Percentiles rank a stretch among this genome's conserved stretches.
These are phyloP conservation scores for Metschnikowia matae DNA, from an alignment of 805 yeast genomes.

Conservation along the genomic window DNA sequence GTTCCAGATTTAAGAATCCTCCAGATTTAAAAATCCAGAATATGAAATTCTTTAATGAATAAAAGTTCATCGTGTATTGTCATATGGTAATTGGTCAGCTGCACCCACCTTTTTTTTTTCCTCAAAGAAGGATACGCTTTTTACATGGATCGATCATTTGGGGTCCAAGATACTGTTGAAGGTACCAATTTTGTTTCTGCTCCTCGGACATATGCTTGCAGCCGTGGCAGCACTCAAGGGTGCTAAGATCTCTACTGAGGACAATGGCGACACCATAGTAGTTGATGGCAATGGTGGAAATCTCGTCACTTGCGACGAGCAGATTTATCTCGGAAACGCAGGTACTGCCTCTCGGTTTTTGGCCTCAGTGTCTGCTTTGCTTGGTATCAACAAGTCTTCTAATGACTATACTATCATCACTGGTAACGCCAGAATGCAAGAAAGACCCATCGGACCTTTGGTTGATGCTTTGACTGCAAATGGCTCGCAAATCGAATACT, in stretches of 20 bases:
- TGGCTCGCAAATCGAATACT: constrained; percentile 71
- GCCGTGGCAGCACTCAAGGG: constrained; percentile 80
- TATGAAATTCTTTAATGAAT: no score
- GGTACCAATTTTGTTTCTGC: no score
- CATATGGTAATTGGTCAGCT: no score
- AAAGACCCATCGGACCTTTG: constrained; percentile 93
- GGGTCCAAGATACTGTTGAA: no score
- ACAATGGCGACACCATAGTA: constrained; percentile 84
- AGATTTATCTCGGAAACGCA: constrained; percentile 89
- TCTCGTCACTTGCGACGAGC: constrained; percentile 57
- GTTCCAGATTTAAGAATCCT: no score
- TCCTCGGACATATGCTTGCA: constrained; percentile 89
- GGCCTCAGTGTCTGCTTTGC: constrained; percentile 88
- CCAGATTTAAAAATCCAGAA: no score
- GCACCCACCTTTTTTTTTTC: no score
- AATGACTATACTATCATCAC: constrained; percentile 60
- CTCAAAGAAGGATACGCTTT: no score
- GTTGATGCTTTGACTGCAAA: constrained; percentile 84
- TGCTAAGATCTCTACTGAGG: constrained; percentile 77
- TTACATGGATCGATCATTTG: no score
- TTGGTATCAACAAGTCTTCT: constrained; percentile 38
- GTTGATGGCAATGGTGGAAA: constrained; percentile 84
- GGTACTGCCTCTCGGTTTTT: constrained; percentile 97
- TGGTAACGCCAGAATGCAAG: constrained; percentile 96
- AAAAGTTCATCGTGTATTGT: no score